These are phyloP conservation scores for Rhytidiadelphus loreus DNA, from an alignment of 225 moss, liverwort and hornwort species.

Conservation along the genomic window DNA sequence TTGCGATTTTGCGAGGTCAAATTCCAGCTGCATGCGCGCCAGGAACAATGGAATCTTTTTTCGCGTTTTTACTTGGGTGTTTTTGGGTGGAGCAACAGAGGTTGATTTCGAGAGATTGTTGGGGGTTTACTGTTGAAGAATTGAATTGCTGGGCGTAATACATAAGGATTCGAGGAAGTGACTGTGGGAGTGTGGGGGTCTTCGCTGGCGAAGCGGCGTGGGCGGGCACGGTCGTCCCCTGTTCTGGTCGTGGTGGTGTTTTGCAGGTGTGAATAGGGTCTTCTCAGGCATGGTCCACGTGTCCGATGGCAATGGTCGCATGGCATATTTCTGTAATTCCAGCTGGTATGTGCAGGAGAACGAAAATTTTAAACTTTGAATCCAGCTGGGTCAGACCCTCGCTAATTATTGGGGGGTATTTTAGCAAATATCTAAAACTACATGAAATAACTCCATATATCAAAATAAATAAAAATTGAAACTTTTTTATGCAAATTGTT, in stretches of 20 bases:
- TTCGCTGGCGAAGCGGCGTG: no score
- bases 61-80: neutral
- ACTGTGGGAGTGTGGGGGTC: no score
- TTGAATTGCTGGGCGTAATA: neutral
- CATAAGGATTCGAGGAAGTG: neutral
- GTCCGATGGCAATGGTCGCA: neutral
- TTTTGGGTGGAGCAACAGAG: no score
- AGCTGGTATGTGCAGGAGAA: neutral
- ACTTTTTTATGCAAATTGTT: neutral
- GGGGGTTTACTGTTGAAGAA: neutral
- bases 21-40: neutral
- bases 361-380: neutral
- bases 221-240: neutral
- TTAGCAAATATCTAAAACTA: neutral
- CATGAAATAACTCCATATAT: neutral
- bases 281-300: neutral
- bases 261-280: neutral
- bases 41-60: neutral
- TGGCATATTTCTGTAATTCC: neutral
- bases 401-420: neutral
- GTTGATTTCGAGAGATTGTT: neutral
- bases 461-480: neutral
- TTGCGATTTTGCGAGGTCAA: neutral
- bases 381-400: neutral
- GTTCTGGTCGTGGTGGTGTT: neutral